phyloP scores from a whole-genome alignment of 2,329 filamentous ascomycete genomes.

The Colletotrichum higginsianum region DNA sequence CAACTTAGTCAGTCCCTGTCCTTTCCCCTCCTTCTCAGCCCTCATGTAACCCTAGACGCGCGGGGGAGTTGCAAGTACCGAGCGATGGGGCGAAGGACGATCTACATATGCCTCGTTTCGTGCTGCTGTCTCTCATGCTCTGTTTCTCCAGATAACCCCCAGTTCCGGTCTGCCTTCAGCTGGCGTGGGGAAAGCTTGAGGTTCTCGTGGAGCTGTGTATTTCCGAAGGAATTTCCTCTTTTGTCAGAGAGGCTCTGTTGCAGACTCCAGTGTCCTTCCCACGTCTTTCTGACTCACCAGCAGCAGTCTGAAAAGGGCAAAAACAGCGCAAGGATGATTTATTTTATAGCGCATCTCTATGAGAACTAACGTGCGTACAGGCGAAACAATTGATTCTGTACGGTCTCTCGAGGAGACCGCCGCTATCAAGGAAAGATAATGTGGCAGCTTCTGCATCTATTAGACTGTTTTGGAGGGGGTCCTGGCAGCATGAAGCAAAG shows the following conservation, averaged over 20 bases:
- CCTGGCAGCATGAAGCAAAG: too few relatives aligned
- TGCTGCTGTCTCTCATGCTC: background rate
- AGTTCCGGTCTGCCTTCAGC: background rate
- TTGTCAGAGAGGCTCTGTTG: background rate
- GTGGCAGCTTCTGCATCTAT: too few relatives aligned
- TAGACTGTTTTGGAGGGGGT: too few relatives aligned
- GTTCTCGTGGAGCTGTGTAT: background rate
- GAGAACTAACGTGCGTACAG: too few relatives aligned
- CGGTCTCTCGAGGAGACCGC: too few relatives aligned
- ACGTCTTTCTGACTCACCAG: too few relatives aligned
- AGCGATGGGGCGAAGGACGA: background rate
- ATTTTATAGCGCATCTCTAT: too few relatives aligned
- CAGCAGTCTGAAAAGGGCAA: background rate
- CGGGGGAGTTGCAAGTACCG: slow-evolving; percentile 7
- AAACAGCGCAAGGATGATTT: background rate
- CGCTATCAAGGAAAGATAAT: too few relatives aligned
- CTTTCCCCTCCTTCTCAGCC: slow-evolving; percentile 23
- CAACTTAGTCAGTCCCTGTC: background rate
- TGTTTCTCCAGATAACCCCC: slow-evolving; percentile 9
- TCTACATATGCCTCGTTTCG: background rate
- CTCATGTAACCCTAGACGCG: slow-evolving; percentile 16
- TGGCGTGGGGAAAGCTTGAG: background rate
- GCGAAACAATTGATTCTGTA: too few relatives aligned
- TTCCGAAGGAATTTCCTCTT: background rate
- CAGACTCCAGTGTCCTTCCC: too few relatives aligned